These are phyloP conservation scores for Amanita thiersii DNA, from an alignment of 768 basidiomycete genomes.

Conservation along the genomic window DNA sequence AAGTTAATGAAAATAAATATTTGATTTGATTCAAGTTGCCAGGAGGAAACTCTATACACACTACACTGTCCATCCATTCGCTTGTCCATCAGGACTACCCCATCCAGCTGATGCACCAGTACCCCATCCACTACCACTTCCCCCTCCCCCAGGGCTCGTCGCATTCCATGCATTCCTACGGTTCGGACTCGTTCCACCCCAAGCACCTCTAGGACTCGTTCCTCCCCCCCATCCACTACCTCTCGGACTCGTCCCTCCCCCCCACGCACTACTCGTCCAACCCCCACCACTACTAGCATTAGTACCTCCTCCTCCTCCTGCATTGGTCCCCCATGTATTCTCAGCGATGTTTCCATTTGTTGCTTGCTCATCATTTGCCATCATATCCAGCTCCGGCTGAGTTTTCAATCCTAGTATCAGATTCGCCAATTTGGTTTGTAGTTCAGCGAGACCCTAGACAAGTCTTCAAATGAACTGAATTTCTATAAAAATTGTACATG, in stretches of 20 bases:
- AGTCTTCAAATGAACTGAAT: neutral
- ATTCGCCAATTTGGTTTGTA: conserved; percentile 76
- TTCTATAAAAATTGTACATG: neutral
- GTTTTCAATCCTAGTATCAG: conserved; percentile 69
- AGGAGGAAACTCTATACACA: neutral
- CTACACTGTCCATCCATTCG: conserved; percentile 50
- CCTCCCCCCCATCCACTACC: conserved; percentile 28
- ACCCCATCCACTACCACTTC: conserved; percentile 10
- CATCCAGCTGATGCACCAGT: conserved; percentile 30
- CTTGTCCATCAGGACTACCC: conserved; percentile 39
- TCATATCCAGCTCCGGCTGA: conserved; percentile 47
- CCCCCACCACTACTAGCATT: conserved; percentile 17
- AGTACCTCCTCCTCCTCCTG: conserved; percentile 20
- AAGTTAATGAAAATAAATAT: too few species aligned
- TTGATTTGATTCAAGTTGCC: neutral
- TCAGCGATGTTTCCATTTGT: conserved; percentile 20
- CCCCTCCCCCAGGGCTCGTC: conserved; percentile 4
- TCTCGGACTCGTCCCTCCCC: conserved; percentile 15
- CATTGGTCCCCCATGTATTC: conserved; percentile 15
- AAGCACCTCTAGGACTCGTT: conserved; percentile 8
- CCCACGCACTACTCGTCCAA: conserved; percentile 19
- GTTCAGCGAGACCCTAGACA: conserved; percentile 61
- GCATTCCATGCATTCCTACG: conserved; percentile 3
- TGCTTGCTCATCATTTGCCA: conserved; percentile 31
- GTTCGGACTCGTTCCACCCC: conserved; percentile 9